Evolutionary conservation across 805 yeast genomes (phyloP), one percentile per base, ranked within the genome.

Genomic region (Hanseniaspora mollemarum): DNA sequence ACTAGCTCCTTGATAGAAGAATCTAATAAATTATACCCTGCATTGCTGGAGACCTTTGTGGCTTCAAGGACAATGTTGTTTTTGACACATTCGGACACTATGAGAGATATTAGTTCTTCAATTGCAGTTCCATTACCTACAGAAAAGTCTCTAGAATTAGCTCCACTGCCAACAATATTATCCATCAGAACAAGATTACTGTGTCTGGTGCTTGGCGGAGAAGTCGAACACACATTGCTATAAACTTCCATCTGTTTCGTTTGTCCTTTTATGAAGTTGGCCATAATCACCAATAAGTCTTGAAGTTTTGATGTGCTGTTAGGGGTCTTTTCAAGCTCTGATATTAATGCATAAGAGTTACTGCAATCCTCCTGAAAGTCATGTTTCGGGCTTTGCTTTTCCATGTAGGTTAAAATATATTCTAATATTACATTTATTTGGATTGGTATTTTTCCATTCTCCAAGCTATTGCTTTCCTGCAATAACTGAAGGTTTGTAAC

Each of bases 51-150:
- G 16, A 28, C 33, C 21, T 48, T 33, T 4, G 43, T 40, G 18
- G 33, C 35, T 26, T 48, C 26, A 16, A 48, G 26, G 8, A 13
- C 26, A 2, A 48, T 25, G n/a, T 40, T 40, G 12, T 48, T 40
- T 4, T 40, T 33, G 2, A 48, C 51, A 40, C 51, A 48, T 19
- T 48, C 51, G 13, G 51, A 48, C 8, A 48, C 43, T 24, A 48
- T 10, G 4, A 48, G 24, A 6, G 51, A 48, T 1, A 32, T 25
- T 19, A 48, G 15, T 19, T 24, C 24, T 3, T 48, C 45, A 19
- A 31, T 36, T 19, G 22, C 19, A 2, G n/a, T 26, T 6, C 16
- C 32, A 13, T 18, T 16, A 19, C 31, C 21, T 7, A 32, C 4
- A 16, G 18, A 25, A 15, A 19, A 21, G 9, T 41, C 21, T 26